phyloP scores from a whole-genome alignment of 2,329 filamentous ascomycete species.

The Septoria linicola region DNA sequence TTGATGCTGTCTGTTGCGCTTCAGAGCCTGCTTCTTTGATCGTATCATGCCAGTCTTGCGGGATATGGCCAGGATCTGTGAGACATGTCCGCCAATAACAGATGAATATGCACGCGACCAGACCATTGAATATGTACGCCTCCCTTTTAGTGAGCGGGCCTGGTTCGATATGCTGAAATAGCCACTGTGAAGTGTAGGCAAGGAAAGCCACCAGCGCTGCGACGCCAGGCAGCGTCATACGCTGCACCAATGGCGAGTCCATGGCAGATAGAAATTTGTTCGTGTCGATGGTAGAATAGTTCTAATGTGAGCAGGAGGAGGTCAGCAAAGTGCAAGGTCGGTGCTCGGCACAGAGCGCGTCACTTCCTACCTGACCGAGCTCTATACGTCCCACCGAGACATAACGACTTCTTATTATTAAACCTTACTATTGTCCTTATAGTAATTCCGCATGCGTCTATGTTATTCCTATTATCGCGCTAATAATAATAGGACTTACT shows the following conservation, averaged over 20 bases:
- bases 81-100: conserved; percentile 67
- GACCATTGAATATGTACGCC: conserved; percentile 63
- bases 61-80: conserved; percentile 58
- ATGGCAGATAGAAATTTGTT: conserved; percentile 13
- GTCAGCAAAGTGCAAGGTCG: too few species aligned
- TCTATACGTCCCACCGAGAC: too few species aligned
- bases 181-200: conserved; percentile 68
- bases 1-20: conserved; percentile 21
- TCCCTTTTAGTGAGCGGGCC: conserved; percentile 60
- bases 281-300: neutral
- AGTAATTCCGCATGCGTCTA: too few species aligned
- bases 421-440: too few species aligned
- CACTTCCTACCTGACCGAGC: too few species aligned
- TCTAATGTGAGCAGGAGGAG: too few species aligned
- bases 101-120: conserved; percentile 64
- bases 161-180: conserved; percentile 61
- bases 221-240: conserved; percentile 67
- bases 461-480: too few species aligned
- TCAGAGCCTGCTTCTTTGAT: conserved; percentile 30
- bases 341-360: too few species aligned
- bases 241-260: conserved; percentile 28
- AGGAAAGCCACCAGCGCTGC: conserved; percentile 67
- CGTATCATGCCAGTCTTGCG: conserved; percentile 43
- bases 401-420: too few species aligned
- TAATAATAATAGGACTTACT: too few species aligned